A percentile compares a stretch with the other conserved stretches of the same genome.
These are phyloP conservation scores for Bacidia rubella DNA, from an alignment of 495 filamentous ascomycete species.

Conservation along the genomic window DNA sequence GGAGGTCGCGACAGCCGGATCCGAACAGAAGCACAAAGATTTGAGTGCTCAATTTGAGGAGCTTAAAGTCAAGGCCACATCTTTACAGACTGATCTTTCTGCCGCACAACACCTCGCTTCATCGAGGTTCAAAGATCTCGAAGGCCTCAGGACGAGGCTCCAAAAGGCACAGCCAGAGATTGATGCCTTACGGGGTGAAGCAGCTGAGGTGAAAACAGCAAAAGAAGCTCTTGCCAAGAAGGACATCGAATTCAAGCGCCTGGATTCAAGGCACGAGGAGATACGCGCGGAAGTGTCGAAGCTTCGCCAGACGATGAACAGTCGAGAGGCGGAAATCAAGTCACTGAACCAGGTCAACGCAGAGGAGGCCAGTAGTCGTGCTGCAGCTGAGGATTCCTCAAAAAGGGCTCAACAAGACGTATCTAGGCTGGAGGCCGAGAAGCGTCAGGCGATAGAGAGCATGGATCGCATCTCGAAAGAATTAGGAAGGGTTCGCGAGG, in stretches of 20 bases:
- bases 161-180: slow-evolving; percentile 82
- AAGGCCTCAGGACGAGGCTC: slow-evolving; percentile 60
- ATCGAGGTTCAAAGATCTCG: slow-evolving; percentile 74
- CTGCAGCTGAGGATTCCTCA: slow-evolving; percentile 64
- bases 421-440: slow-evolving; percentile 59
- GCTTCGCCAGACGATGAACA: slow-evolving; percentile 52
- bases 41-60: slow-evolving; percentile 61
- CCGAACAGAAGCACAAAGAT: slow-evolving; percentile 40
- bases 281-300: slow-evolving; percentile 55
- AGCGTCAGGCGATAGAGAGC: slow-evolving; percentile 58
- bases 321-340: slow-evolving; percentile 65
- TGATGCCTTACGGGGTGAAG: slow-evolving; percentile 58
- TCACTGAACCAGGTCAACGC: slow-evolving; percentile 59
- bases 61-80: slow-evolving; percentile 52
- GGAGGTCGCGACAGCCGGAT: slow-evolving; percentile 32
- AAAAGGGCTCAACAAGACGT: slow-evolving; percentile 58
- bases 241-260: slow-evolving; percentile 49
- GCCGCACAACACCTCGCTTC: slow-evolving; percentile 77
- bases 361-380: slow-evolving; percentile 56
- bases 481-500: slow-evolving; percentile 54
- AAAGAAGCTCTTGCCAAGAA: slow-evolving; percentile 62
- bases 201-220: slow-evolving; percentile 50
- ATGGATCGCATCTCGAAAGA: slow-evolving; percentile 55
- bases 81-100: slow-evolving; percentile 69
- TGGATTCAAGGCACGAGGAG: slow-evolving; percentile 73